Conservation (phyloP, 257 asterid species). For the Solanum lycopersicoides region DNA sequence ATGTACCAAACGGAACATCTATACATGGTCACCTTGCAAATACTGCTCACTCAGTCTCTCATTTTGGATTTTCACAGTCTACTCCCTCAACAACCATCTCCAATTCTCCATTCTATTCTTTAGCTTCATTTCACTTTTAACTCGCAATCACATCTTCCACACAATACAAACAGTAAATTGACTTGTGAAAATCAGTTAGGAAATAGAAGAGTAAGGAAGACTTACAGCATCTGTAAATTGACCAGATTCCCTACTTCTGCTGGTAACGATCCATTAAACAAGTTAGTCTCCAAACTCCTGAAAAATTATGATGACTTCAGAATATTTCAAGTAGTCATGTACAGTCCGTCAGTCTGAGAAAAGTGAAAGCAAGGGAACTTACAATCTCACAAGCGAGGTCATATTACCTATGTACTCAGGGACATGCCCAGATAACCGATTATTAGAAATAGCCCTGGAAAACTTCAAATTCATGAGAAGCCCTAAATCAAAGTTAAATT, state of each 20-base stretch:
- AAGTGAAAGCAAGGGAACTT: background rate
- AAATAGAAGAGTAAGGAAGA: background rate
- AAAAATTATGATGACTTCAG: constrained; percentile 1
- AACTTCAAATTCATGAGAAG: background rate
- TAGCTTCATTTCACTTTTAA: background rate
- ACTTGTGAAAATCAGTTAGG: background rate
- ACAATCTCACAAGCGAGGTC: constrained; percentile 28
- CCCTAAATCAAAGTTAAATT: background rate
- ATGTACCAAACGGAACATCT: background rate
- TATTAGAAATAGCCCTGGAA: constrained; percentile 28
- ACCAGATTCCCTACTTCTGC: constrained; percentile 44
- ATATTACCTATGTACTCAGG: constrained; percentile 50
- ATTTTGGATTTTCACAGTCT: background rate
- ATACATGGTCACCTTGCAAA: background rate
- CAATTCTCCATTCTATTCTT: background rate
- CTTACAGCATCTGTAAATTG: constrained; percentile 43
- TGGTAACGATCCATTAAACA: constrained; percentile 45
- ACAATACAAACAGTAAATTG: background rate
- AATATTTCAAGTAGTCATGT: background rate
- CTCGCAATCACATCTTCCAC: background rate
- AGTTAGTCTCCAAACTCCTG: constrained; percentile 61
- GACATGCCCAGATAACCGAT: constrained; percentile 54
- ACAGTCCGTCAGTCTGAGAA: background rate
- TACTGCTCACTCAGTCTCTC: background rate
- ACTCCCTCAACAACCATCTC: background rate